Evolutionary conservation across 2,329 filamentous ascomycete genomes (phyloP), one percentile per base, ranked within the genome.

Genomic region (Colletotrichum filicis): DNA sequence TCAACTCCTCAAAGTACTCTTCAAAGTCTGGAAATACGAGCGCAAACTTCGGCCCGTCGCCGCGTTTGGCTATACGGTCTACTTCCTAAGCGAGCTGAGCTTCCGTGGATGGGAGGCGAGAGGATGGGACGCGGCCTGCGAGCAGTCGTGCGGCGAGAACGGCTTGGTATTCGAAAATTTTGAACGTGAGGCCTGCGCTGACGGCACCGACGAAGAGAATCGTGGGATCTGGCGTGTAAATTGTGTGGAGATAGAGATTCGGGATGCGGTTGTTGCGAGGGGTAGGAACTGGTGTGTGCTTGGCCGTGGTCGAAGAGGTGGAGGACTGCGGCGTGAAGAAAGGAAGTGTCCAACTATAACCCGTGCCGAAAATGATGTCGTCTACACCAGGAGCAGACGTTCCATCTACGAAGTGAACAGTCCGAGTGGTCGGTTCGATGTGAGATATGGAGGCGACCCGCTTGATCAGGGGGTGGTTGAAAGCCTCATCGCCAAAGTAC

Each of bases 91-190:
- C 78, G 46, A 82, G 76, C 82, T 90, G 89, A 66, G 87, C 87
- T 9, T 82, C 80, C 0, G 81, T 26, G 0, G 85, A 74, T 0
- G 91, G 91, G 1, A 92, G 79, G 0, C 76, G 80, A 0, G 85
- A 85, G 12, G 37, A 24, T 16, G 58, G n/a, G 1, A 57, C 58
- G 1, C 89, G 83, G 0, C 89, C 89, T 0, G 91, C 87, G 0
- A 92, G 83, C 1, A 91, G 79, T 0, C 90, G 83, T 0, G 91
- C 90, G 0, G 87, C 89, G 1, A 89, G 84, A 0, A 92, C 90
- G 4, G 90, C 90, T 76, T 93, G 91, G 89, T 90, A 92, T 80
- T 93, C 91, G 67, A 92, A 92, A 32, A 92, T 86, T 77, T 91
- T 92, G 82, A 93, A 93, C 0, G 91, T 93, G 24, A 93, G 79